phyloP scores from a whole-genome alignment of 108 stramenopile species.

The Chaetoceros muelleri region DNA sequence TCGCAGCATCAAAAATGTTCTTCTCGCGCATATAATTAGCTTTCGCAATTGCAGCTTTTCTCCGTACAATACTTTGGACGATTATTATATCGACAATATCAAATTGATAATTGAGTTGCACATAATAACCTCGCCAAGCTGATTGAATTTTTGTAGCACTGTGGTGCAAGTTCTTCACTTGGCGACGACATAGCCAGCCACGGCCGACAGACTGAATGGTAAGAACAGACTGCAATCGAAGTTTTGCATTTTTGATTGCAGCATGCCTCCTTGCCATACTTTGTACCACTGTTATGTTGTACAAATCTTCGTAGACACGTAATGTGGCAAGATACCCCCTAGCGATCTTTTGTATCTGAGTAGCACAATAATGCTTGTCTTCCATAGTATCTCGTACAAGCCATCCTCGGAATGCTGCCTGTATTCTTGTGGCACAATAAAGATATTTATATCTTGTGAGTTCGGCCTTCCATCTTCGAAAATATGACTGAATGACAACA shows the following conservation, averaged over 20 bases:
- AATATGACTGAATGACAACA: constrained; percentile 57
- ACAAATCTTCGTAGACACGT: constrained; percentile 46
- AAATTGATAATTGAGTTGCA: constrained; percentile 37
- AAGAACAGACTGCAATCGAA: constrained; percentile 28
- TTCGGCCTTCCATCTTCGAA: constrained; percentile 68
- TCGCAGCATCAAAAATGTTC: constrained; percentile 17
- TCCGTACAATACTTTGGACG: constrained; percentile 38
- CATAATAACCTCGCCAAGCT: constrained; percentile 31
- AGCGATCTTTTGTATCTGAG: constrained; percentile 56
- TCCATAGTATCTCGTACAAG: constrained; percentile 41
- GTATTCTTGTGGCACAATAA: constrained; percentile 45
- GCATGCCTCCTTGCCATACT: constrained; percentile 37
- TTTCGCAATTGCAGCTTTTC: constrained; percentile 11
- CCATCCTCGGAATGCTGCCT: constrained; percentile 55
- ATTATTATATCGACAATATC: constrained; percentile 48
- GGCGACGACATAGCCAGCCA: constrained; percentile 22
- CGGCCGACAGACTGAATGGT: constrained; percentile 40
- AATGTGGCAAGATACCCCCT: constrained; percentile 51
- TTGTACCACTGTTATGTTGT: constrained; percentile 43
- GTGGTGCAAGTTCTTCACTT: constrained; percentile 5
- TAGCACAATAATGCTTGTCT: constrained; percentile 38
- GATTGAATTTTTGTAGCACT: constrained; percentile 42
- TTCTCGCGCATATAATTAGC: not conserved
- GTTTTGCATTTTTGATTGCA: constrained; percentile 32
- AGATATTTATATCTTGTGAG: constrained; percentile 20